These are phyloP conservation scores for Aspergillus sp. DNA, from an alignment of 2,329 filamentous ascomycete species.

Conservation along the genomic window DNA sequence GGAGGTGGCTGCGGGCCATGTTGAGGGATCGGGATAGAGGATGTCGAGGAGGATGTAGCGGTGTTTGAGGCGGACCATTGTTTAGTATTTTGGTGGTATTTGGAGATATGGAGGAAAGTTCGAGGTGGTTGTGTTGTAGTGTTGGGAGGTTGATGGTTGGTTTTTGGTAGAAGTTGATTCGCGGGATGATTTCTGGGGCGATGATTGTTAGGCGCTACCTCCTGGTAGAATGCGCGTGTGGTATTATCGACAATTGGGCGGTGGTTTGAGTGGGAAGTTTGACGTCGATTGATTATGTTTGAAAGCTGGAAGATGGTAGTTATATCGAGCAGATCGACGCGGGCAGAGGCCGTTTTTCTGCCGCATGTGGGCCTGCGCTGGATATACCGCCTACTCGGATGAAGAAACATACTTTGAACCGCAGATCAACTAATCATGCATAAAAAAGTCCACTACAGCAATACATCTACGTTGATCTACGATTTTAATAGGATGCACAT, in stretches of 20 bases:
- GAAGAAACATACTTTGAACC: background rate
- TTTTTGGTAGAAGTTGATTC: background rate
- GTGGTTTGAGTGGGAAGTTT: background rate
- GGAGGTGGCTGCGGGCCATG: constrained; percentile 40
- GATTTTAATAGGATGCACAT: background rate
- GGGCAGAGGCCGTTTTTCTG: constrained; percentile 1
- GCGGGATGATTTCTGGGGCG: background rate
- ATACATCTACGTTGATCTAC: background rate
- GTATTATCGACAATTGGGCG: background rate
- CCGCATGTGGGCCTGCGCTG: constrained; percentile 1
- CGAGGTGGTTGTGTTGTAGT: background rate
- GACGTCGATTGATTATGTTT: background rate
- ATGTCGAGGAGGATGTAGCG: constrained; percentile 95
- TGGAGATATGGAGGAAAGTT: background rate
- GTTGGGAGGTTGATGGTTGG: background rate
- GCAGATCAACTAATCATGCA: background rate
- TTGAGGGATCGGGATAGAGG: constrained; percentile 69
- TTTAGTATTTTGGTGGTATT: constrained; percentile 18
- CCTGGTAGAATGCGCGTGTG: background rate
- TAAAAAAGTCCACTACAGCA: background rate
- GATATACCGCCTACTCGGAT: background rate
- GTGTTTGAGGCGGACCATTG: constrained; percentile 94
- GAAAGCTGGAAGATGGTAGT: background rate
- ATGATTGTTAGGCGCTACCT: background rate
- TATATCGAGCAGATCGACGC: background rate